A percentile compares a stretch with the other conserved stretches of the same genome.
phyloP scores from a whole-genome alignment of 2,329 filamentous ascomycete species.

The Thielaviopsis euricoi region DNA sequence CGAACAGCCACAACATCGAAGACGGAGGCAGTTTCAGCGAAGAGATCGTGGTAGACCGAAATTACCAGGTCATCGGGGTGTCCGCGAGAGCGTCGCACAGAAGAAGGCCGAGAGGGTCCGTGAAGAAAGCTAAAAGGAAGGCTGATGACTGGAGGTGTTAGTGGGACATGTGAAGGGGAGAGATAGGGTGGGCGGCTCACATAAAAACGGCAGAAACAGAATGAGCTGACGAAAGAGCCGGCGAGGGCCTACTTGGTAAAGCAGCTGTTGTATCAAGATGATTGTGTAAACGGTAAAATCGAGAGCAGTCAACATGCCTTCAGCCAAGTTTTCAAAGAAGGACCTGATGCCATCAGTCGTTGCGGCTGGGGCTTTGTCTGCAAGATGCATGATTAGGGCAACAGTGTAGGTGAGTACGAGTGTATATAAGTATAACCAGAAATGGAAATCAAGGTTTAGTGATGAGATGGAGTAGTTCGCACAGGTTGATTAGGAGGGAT shows the following conservation, averaged over 20 bases:
- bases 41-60: slow-evolving; percentile 22
- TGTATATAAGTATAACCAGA: background rate
- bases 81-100: slow-evolving; percentile 5
- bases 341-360: background rate
- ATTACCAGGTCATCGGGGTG: slow-evolving; percentile 8
- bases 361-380: background rate
- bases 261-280: slow-evolving; percentile 8
- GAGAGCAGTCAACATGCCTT: background rate
- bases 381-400: background rate
- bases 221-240: background rate
- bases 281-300: slow-evolving; percentile 5
- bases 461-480: too few species aligned
- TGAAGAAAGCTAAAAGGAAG: slow-evolving; percentile 5
- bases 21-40: slow-evolving; percentile 50
- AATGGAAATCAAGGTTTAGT: too few species aligned
- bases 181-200: slow-evolving; percentile 27
- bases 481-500: too few species aligned
- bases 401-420: background rate
- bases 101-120: slow-evolving; percentile 2
- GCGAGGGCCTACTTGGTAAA: slow-evolving; percentile 6
- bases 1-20: slow-evolving; percentile 67
- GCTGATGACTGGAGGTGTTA: background rate
- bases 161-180: background rate
- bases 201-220: slow-evolving; percentile 49
- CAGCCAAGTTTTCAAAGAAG: background rate